Conservation (phyloP, 2,329 filamentous ascomycete species). For the Ceratocystis destructans region DNA sequence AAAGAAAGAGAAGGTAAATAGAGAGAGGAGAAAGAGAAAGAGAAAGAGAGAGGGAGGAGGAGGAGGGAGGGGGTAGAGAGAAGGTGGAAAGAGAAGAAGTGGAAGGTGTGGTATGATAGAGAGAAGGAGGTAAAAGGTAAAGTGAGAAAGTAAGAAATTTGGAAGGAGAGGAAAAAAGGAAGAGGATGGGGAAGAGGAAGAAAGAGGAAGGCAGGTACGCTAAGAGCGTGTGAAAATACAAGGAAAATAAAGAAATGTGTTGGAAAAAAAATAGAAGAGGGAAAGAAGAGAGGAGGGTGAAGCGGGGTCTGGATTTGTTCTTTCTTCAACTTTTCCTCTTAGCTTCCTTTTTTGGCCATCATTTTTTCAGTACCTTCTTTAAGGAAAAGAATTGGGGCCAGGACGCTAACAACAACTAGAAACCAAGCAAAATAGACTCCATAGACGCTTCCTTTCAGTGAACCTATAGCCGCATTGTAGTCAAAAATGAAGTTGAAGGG, state of each 20-base stretch:
- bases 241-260: not conserved
- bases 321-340: not conserved
- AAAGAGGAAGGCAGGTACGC: not conserved
- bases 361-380: not conserved
- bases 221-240: not conserved
- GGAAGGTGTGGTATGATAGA: slow-evolving; percentile 32
- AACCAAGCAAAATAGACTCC: not conserved
- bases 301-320: not conserved
- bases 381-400: not conserved
- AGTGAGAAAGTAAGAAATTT: slow-evolving; percentile 10
- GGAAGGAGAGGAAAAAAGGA: not conserved
- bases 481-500: not conserved
- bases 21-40: slow-evolving; percentile 23
- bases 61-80: slow-evolving; percentile 21
- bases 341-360: not conserved
- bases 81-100: slow-evolving; percentile 21
- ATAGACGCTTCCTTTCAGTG: too few species aligned
- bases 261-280: not conserved
- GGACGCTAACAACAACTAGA: not conserved
- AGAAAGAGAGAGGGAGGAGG: slow-evolving; percentile 22
- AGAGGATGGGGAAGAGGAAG: slow-evolving; percentile 8
- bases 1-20: slow-evolving; percentile 22
- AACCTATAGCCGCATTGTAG: not conserved
- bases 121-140: slow-evolving; percentile 32
- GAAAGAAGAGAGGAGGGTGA: not conserved